Conservation (phyloP, 108 stramenopile species). For the Nannochloropsis gaditana region DNA sequence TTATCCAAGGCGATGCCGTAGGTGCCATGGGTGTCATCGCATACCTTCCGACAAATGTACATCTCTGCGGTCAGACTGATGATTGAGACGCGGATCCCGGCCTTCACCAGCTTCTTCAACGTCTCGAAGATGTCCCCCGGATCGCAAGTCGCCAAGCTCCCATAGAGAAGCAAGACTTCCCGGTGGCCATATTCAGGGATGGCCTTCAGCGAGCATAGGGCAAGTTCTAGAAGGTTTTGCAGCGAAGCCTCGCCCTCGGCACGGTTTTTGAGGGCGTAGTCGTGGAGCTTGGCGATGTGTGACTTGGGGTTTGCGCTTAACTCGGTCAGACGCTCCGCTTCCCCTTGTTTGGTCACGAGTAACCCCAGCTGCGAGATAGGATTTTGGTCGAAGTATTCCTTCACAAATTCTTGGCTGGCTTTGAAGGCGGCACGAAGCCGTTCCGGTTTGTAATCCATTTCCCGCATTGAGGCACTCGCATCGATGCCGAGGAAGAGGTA, state of each 20-base stretch:
- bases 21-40: conserved; percentile 49
- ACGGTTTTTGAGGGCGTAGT: not conserved
- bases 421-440: conserved; percentile 27
- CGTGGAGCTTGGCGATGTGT: conserved; percentile 43
- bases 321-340: conserved; percentile 51
- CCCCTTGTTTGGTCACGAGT: conserved; percentile 50
- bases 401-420: conserved; percentile 47
- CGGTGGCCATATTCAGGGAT: conserved; percentile 54
- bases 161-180: conserved; percentile 53
- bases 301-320: conserved; percentile 52
- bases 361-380: conserved; percentile 55
- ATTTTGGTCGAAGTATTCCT: conserved; percentile 57
- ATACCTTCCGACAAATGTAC: conserved; percentile 49
- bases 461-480: conserved; percentile 41
- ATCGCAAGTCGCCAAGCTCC: conserved; percentile 52
- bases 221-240: conserved; percentile 47
- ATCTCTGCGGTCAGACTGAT: conserved; percentile 56
- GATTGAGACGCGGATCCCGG: conserved; percentile 46
- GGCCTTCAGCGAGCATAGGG: conserved; percentile 38
- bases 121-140: conserved; percentile 57
- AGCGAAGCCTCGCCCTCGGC: conserved; percentile 49
- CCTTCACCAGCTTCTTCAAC: conserved; percentile 40
- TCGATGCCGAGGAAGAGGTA: conserved; percentile 49
- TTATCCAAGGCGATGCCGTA: conserved; percentile 51
- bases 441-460: conserved; percentile 43